These are phyloP conservation scores for Colletotrichum sp. DNA, from an alignment of 2,329 filamentous ascomycete genomes.

Conservation along the genomic window DNA sequence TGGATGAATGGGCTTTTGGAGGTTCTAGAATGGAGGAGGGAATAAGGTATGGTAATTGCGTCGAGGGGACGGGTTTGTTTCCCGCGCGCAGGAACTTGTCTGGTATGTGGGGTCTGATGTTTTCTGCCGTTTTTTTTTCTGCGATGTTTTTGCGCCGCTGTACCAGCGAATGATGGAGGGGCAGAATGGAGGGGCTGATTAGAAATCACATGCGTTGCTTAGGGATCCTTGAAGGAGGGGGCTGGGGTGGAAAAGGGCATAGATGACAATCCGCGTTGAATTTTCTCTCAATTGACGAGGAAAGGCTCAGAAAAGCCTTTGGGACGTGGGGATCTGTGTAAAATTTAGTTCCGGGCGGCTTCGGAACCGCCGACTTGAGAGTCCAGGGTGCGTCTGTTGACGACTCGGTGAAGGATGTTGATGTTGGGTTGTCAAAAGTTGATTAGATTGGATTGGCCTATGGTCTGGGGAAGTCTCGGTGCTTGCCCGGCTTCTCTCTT, in stretches of 20 bases:
- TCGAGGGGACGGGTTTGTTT: not conserved
- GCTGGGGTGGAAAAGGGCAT: not conserved
- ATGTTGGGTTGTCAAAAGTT: not conserved
- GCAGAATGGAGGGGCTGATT: conserved; percentile 17
- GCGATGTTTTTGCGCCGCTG: not conserved
- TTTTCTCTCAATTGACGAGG: not conserved
- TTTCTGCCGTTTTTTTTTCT: not conserved
- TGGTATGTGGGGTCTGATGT: not conserved
- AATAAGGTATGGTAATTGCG: conserved; percentile 7
- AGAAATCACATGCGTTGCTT: conserved; percentile 20
- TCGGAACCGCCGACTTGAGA: not conserved
- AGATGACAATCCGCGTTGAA: not conserved
- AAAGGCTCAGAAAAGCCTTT: not conserved
- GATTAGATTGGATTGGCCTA: not conserved
- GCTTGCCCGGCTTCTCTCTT: conserved; percentile 1
- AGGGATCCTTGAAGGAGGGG: not conserved
- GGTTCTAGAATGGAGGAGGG: not conserved
- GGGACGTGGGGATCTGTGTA: not conserved
- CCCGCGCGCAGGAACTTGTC: not conserved
- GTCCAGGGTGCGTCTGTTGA: not conserved
- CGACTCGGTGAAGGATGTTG: not conserved
- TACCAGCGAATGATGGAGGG: conserved; percentile 5
- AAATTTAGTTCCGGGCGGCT: not conserved
- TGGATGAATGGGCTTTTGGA: not conserved
- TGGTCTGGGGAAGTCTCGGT: not conserved